Evolutionary conservation across 2,329 filamentous ascomycete genomes (phyloP), one percentile per base, ranked within the genome.

Genomic region (Parascedosporium putredinis): DNA sequence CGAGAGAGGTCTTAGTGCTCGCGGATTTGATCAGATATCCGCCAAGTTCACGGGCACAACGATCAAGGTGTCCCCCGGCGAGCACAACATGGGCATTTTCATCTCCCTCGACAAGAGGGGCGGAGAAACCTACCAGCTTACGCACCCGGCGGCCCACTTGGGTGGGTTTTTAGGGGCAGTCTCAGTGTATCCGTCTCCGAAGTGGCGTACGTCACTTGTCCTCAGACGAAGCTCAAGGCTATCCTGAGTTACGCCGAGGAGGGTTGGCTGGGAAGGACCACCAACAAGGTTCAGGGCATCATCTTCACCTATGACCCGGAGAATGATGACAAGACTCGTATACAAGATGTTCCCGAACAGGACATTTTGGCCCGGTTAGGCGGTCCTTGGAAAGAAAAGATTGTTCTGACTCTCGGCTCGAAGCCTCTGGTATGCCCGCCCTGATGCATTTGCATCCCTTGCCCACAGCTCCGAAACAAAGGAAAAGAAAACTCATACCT

Each of bases 11-110:
- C 78, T 98, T 56, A 81, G 81, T 33, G 93, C 93, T 14, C 79
- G 85, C 52, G 93, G 93, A 1, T 98, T 91, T 62, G 93, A 98
- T 62, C 93, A 98, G 70, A 83, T 98, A 59, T 91, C 86, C 57
- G 93, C 93, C 61, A 97, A 96, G 67, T 98, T 98, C 68, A 97
- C 93, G 1, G 93, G 93, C 51, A 96, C 93, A 16, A 91, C 87
- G 58, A 78, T 98, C 65, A 88, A 89, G 62, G 91, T 98, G 33
- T 83, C 84, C 20, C 88, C 93, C 1, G 93, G 93, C 55, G 83
- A 90, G 62, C 88, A 95, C 70, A 98, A 98, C 65, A 74, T 94
- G 56, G 93, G 93, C 55, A 97, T 98, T 59, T 98, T 96, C 68
- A 84, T 98, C 64, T 90, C 81, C 8, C 70, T 97, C 23, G 81